These are phyloP conservation scores for Penicillium brasilianum DNA, from an alignment of 2,329 filamentous ascomycete genomes.

Conservation along the genomic window DNA sequence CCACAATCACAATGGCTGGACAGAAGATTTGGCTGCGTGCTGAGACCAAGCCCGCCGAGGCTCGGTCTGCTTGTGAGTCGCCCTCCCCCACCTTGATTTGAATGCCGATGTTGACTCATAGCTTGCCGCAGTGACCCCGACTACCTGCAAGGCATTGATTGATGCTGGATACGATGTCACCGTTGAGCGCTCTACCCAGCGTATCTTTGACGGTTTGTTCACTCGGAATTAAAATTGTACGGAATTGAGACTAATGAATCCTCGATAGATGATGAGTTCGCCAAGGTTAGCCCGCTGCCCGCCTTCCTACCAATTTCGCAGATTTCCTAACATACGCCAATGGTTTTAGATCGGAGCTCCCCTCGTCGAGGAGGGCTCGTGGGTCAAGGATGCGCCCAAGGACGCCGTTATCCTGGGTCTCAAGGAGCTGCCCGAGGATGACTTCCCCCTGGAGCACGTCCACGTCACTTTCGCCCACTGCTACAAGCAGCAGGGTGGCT, in stretches of 20 bases:
- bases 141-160: constrained; percentile 65
- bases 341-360: constrained; percentile 62
- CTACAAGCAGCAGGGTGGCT: constrained; percentile 78
- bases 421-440: constrained; percentile 77
- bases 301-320: background rate
- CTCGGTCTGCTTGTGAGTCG: constrained; percentile 55
- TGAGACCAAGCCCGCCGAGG: constrained; percentile 65
- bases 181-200: constrained; percentile 69
- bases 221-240: background rate
- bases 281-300: constrained; percentile 34
- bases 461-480: constrained; percentile 75
- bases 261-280: constrained; percentile 41
- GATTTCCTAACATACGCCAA: constrained; percentile 55
- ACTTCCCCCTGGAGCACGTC: constrained; percentile 71
- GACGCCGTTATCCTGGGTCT: constrained; percentile 76
- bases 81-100: constrained; percentile 9
- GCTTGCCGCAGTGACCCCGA: constrained; percentile 49
- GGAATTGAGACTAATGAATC: constrained; percentile 19
- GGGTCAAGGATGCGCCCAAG: constrained; percentile 66
- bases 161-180: constrained; percentile 72
- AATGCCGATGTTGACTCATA: constrained; percentile 17
- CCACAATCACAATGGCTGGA: constrained; percentile 35
- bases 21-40: constrained; percentile 61
- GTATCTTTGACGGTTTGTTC: constrained; percentile 60
- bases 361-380: constrained; percentile 69